A percentile compares a stretch with the other conserved stretches of the same genome.
Evolutionary conservation across 139 green algal genomes (phyloP).

Genomic region (Auxenochlorella pyrenoidosa): DNA sequence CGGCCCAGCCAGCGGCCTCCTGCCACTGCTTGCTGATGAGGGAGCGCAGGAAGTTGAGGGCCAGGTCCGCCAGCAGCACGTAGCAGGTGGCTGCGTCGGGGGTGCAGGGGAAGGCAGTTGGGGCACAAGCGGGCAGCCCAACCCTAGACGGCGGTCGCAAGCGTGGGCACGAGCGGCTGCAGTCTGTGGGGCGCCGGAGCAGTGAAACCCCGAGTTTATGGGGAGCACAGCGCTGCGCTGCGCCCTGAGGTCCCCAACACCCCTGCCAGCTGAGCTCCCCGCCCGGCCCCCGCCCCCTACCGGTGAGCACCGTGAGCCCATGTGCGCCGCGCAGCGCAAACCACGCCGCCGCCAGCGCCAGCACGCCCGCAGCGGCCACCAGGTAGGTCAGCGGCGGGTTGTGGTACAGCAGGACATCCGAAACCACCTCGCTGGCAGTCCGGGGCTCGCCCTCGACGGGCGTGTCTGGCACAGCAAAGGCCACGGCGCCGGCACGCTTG

Average conservation of each 20-base stretch:
- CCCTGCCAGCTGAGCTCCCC: neutral
- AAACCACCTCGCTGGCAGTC: neutral
- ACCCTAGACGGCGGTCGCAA: too few relatives aligned
- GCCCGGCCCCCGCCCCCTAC: neutral
- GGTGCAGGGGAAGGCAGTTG: neutral
- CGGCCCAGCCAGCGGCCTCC: conserved; percentile 5
- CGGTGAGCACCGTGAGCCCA: conserved; percentile 28
- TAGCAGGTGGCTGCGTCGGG: conserved; percentile 40
- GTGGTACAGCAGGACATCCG: conserved; percentile 44
- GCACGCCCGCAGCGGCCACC: neutral
- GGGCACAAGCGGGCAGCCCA: too few relatives aligned
- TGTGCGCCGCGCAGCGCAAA: conserved; percentile 22
- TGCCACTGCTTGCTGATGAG: conserved; percentile 30
- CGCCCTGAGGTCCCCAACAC: neutral
- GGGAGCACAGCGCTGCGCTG: neutral
- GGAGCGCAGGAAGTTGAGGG: conserved; percentile 43
- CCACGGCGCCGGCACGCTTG: conserved; percentile 1
- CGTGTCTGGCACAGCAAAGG: conserved; percentile 24
- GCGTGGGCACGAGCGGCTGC: neutral
- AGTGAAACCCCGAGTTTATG: neutral
- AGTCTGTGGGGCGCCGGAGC: neutral
- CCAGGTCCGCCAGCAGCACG: conserved; percentile 33
- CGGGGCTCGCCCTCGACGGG: neutral
- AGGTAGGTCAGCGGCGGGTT: conserved; percentile 40
- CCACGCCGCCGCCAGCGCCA: conserved; percentile 7